Percentiles rank a stretch among this genome's conserved stretches.
These are phyloP conservation scores for Botrytis elliptica DNA, from an alignment of 2,329 filamentous ascomycete species.

Conservation along the genomic window DNA sequence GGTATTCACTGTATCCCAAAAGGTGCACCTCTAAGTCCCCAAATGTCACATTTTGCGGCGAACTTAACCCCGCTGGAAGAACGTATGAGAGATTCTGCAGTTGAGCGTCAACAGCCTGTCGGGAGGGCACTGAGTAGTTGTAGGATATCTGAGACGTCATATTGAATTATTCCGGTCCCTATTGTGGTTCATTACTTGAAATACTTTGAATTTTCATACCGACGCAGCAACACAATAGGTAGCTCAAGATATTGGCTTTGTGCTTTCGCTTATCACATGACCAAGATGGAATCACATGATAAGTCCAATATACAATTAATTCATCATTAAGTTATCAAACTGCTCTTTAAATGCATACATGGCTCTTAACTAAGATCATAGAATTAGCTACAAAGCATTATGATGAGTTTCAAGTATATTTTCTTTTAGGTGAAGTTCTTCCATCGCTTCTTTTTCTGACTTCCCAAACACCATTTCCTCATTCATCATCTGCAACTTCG, in stretches of 20 bases:
- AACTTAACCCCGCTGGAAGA: neutral
- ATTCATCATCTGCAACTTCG: neutral
- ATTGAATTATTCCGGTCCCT: neutral
- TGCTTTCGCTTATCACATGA: neutral
- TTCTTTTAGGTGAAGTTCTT: neutral
- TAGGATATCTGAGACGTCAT: neutral
- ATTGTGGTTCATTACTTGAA: neutral
- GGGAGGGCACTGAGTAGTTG: neutral
- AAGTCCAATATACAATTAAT: neutral
- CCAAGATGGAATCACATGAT: neutral
- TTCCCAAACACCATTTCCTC: neutral
- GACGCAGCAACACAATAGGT: neutral
- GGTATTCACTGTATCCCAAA: neutral
- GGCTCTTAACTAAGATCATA: neutral
- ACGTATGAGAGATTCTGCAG: neutral
- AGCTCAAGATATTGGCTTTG: neutral
- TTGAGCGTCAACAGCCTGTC: neutral
- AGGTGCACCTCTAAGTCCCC: neutral
- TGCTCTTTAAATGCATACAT: neutral
- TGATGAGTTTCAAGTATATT: neutral
- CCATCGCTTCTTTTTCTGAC: neutral
- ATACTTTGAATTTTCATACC: neutral
- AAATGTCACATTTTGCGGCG: neutral
- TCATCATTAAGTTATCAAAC: neutral
- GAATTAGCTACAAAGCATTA: accelerated